Base-by-base conservation (phyloP, 2,329 filamentous ascomycete genomes). In the Fusarium sarcochroum region DNA sequence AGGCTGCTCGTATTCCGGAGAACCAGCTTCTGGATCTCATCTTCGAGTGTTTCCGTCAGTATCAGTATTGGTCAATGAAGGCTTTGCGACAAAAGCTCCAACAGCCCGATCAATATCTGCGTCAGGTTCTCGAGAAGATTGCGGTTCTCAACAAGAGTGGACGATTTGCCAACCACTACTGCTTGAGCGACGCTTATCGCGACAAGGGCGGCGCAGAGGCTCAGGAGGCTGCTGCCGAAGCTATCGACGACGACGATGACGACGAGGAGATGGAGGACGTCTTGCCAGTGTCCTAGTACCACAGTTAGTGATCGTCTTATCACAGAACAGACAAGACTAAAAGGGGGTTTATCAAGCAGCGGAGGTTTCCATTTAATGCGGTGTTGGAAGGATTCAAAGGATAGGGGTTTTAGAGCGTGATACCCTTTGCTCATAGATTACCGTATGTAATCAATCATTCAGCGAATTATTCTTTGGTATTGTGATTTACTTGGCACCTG, bases 51-150 rank as follows among this genome's bases (percentile, higher is more conserved):
- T 99, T 98, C 88, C 88, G 90, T 58, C 84, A 91, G 74, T 97
- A 92, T 84, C 90, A 91, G 73, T 98, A 96, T 80, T 99, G 95
- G 94, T 90, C 92, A n/a, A 92, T 98, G 85, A 94, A 93, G 76
- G 89, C 91, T 7, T 87, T 99, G 71, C 93, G 93, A 68, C 85
- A 89, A 50, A 84, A 87, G 63, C 87, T 97, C 38, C 88, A 90
- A 62, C 96, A 99, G 80, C 96, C 96, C 2, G 96, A 98, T 77
- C 90, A 91, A n/a, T 98, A 94, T 78, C 87, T 99, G 65, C 93
- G 95, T 55, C 89, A 96, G 76, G 91, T 90, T 1, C 82, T 99
- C 70, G 91, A 94, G 66, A 90, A 93, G 75, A 88, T 98, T 62
- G 95, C 93, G 0, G 88, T 92, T 20, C 82, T 97, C 63, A 90